Percentiles rank a stretch among this genome's conserved stretches.
phyloP scores from a whole-genome alignment of 164 flowering plant genomes.

The Tetracentron sinense region DNA sequence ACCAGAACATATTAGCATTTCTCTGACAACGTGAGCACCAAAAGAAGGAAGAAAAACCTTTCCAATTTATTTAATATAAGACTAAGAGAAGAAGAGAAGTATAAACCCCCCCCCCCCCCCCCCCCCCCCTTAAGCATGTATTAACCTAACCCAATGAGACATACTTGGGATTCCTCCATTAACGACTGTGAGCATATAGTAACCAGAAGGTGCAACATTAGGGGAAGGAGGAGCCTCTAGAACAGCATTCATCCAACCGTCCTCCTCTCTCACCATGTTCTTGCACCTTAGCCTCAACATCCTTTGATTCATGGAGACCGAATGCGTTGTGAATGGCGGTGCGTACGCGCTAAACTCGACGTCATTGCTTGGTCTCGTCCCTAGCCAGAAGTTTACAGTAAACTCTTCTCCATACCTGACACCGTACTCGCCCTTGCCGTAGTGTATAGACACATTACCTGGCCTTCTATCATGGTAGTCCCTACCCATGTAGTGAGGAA shows the following conservation, averaged over 20 bases:
- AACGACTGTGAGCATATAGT: constrained; percentile 57
- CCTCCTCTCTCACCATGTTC: constrained; percentile 21
- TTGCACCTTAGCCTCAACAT: constrained; percentile 50
- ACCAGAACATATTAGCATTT: too few species aligned
- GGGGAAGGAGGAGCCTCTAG: constrained; percentile 59
- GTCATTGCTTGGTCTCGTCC: constrained; percentile 19
- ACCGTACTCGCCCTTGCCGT: not conserved
- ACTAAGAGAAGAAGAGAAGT: too few species aligned
- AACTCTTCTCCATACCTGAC: constrained; percentile 44
- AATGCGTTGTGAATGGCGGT: constrained; percentile 65
- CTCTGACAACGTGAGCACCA: too few species aligned
- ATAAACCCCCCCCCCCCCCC: too few species aligned
- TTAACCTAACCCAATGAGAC: constrained; percentile 51
- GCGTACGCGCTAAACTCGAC: constrained; percentile 46
- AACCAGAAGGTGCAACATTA: constrained; percentile 69
- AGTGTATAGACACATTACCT: constrained; percentile 30
- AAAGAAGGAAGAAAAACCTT: too few species aligned
- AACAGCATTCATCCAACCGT: constrained; percentile 35
- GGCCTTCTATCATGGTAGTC: constrained; percentile 35
- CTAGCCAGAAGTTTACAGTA: constrained; percentile 32
- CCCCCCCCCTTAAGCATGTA: constrained; percentile 20
- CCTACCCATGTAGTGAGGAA: constrained; percentile 47
- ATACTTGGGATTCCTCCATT: constrained; percentile 54
- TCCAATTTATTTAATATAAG: too few species aligned
- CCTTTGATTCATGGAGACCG: constrained; percentile 67